These are phyloP conservation scores for Ustilago loliicola DNA, from an alignment of 1,284 basidiomycete species.

Conservation along the genomic window DNA sequence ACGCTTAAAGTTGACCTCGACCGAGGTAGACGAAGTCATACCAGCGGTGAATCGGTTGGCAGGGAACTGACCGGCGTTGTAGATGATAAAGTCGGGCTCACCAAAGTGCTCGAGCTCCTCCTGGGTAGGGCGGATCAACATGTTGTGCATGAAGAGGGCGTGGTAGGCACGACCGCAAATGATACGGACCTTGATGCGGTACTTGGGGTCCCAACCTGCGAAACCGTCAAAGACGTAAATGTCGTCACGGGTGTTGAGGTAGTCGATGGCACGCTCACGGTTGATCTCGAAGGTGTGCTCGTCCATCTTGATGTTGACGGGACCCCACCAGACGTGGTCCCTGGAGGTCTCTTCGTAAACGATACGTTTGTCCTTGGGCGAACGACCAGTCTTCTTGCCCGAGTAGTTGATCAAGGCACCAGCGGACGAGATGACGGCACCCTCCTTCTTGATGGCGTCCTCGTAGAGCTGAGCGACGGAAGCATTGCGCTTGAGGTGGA, in stretches of 20 bases:
- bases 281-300: slow-evolving; percentile 99
- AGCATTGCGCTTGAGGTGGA: slow-evolving; percentile 85
- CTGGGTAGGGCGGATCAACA: slow-evolving; percentile 97
- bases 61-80: slow-evolving; percentile 99
- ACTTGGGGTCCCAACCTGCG: slow-evolving; percentile 98
- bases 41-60: slow-evolving; percentile 99
- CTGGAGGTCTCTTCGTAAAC: slow-evolving; percentile 97
- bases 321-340: slow-evolving; percentile 99
- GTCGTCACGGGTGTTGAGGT: slow-evolving; percentile 94
- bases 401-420: slow-evolving; percentile 99
- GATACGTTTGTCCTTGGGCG: slow-evolving; percentile 99
- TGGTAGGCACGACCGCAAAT: slow-evolving; percentile 99
- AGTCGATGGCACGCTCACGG: slow-evolving; percentile 99
- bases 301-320: slow-evolving; percentile 99
- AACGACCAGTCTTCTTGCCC: slow-evolving; percentile 98
- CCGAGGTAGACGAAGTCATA: slow-evolving; percentile 98
- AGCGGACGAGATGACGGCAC: slow-evolving; percentile 94
- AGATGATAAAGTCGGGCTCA: slow-evolving; percentile 99
- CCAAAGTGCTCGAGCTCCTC: slow-evolving; percentile 96
- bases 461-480: slow-evolving; percentile 96
- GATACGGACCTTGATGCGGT: slow-evolving; percentile 99
- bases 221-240: slow-evolving; percentile 99
- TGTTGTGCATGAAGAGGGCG: slow-evolving; percentile 94
- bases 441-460: slow-evolving; percentile 97
- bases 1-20: slow-evolving; percentile 99